These are phyloP conservation scores for Penicillium ucsense DNA, from an alignment of 495 filamentous ascomycete genomes.

Conservation along the genomic window DNA sequence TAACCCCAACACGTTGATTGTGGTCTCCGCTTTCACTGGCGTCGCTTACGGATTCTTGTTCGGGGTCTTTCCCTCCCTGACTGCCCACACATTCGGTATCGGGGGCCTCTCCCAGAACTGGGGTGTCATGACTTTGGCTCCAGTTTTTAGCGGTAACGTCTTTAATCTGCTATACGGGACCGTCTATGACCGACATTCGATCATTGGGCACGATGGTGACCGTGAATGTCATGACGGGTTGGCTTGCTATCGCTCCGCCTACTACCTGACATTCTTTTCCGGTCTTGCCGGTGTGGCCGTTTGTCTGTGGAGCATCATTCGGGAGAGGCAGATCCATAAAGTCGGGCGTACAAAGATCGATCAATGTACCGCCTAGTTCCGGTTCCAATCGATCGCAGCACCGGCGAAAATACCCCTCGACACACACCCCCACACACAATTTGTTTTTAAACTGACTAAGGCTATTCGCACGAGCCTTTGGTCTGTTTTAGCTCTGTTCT, in stretches of 20 bases:
- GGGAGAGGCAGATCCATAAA: constrained; percentile 41
- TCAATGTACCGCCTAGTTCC: constrained; percentile 25
- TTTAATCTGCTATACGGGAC: constrained; percentile 79
- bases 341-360: constrained; percentile 21
- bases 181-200: constrained; percentile 72
- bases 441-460: no score
- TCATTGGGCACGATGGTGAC: constrained; percentile 56
- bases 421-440: no score
- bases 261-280: constrained; percentile 70
- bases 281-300: constrained; percentile 60
- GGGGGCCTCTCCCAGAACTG: constrained; percentile 84
- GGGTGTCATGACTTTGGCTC: constrained; percentile 86
- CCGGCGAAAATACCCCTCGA: no score
- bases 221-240: constrained; percentile 70
- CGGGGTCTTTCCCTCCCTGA: constrained; percentile 86
- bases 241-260: constrained; percentile 72
- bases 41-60: constrained; percentile 91
- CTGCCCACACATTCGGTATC: constrained; percentile 86
- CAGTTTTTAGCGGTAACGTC: constrained; percentile 75
- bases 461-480: no score
- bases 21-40: constrained; percentile 76
- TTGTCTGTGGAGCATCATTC: constrained; percentile 67
- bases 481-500: no score
- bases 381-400: no score
- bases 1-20: constrained; percentile 67